These are phyloP conservation scores for Solanum habrochaites DNA, from an alignment of 257 asterid genomes.

Conservation along the genomic window DNA sequence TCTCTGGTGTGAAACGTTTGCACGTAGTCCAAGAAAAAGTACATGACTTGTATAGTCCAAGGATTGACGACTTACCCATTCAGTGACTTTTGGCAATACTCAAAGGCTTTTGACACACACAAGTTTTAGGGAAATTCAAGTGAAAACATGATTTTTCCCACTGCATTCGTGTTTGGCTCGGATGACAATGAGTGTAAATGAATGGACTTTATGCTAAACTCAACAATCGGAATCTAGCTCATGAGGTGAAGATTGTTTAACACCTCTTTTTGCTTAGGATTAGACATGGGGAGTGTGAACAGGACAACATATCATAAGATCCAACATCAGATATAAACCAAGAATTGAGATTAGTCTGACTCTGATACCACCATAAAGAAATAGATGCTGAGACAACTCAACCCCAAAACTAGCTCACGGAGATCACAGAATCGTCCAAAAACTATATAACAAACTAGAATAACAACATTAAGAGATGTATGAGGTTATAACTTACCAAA, in stretches of 20 bases:
- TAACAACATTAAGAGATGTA: background rate
- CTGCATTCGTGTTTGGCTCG: background rate
- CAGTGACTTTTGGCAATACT: background rate
- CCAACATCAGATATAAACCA: background rate
- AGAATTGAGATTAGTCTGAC: background rate
- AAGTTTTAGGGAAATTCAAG: background rate
- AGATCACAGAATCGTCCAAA: background rate
- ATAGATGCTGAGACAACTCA: background rate
- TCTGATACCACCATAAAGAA: background rate
- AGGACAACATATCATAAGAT: background rate
- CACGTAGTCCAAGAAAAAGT: background rate
- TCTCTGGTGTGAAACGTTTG: background rate
- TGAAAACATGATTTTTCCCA: background rate
- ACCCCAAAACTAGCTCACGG: background rate
- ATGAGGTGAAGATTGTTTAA: background rate
- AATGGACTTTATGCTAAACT: background rate
- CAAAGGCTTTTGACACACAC: background rate
- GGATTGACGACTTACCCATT: background rate
- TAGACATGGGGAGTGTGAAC: background rate
- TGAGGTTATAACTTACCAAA: conserved; percentile 41
- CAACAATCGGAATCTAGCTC: background rate
- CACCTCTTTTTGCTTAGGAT: background rate
- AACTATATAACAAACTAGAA: background rate
- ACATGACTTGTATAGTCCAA: background rate
- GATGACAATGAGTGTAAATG: background rate